Evolutionary conservation across 495 filamentous ascomycete genomes (phyloP), one percentile per base, ranked within the genome.

Genomic region (Pyrenula massariospora): DNA sequence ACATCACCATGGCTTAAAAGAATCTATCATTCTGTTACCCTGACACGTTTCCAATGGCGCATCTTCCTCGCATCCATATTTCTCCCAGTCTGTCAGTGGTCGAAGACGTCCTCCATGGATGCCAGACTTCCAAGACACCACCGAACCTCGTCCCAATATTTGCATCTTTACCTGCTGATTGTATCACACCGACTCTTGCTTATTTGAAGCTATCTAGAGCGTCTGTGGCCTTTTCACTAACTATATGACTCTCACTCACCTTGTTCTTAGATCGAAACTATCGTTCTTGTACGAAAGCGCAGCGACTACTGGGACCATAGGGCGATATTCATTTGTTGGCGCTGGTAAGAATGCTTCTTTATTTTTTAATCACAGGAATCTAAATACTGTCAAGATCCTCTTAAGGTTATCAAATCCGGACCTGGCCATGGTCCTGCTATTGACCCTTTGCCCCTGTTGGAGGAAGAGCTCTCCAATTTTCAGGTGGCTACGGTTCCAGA

Each of bases 201-300:
- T 98, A 97, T 66, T 74, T 97, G 53, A 96, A 95, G 69, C 75
- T 97, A 61, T 75, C 86, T 61, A 76, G 82, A 63, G 82, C 87
- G 81, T 42, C 15, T 15, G 31, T 42, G 5, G 15, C 31, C 31
- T n/a, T n/a, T n/a, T n/a, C 31, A 42, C 31, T 15, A 42, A 8
- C 31, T 15, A 15, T 42, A 42, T 8, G 31, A 42, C 31, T 42
- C 15, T 42, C 31, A 15, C 5, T 42, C 15, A 48, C 36, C 56
- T 22, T 57, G 61, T 67, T 8, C 57, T 54, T 57, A 77, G 74
- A 23, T 77, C 74, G 54, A 70, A 70, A 52, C 62, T 76, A 58
- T 77, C 74, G 31, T 96, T 97, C 66, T 80, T 97, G 36, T 94
- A 95, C 67, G 93, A 98, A 71, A 95, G 89, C 65, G 93, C 91